Conservation (phyloP, 768 basidiomycete genomes). For the Kwoniella newhampshirensis region DNA sequence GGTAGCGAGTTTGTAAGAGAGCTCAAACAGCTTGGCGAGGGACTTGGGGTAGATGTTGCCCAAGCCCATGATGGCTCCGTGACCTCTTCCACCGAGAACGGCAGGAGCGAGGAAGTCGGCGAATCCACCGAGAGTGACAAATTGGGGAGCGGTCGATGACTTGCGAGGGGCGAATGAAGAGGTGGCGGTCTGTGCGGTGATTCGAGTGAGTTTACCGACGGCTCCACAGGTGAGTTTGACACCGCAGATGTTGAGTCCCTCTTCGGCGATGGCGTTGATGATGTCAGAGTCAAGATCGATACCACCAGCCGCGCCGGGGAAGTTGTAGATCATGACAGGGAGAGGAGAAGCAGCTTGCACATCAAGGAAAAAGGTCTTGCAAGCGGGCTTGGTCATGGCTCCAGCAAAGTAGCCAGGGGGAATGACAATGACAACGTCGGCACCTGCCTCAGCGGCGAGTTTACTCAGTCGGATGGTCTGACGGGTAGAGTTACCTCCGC, state of each 20-base stretch:
- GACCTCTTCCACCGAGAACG: slow-evolving; percentile 64
- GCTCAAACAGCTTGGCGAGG: slow-evolving; percentile 63
- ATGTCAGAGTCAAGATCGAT: slow-evolving; percentile 89
- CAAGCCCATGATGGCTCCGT: slow-evolving; percentile 88
- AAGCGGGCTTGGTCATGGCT: slow-evolving; percentile 64
- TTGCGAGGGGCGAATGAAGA: slow-evolving; percentile 69
- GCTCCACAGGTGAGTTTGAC: slow-evolving; percentile 92
- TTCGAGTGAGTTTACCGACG: slow-evolving; percentile 85
- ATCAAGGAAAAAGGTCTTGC: slow-evolving; percentile 76
- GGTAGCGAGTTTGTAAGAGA: slow-evolving; percentile 62
- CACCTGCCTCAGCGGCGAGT: slow-evolving; percentile 79
- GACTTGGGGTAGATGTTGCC: slow-evolving; percentile 68
- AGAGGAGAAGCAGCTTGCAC: slow-evolving; percentile 77
- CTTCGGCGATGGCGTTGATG: slow-evolving; percentile 72
- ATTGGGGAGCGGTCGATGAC: slow-evolving; percentile 63
- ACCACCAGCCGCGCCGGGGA: slow-evolving; percentile 81
- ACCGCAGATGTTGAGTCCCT: slow-evolving; percentile 75
- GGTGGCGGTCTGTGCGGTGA: slow-evolving; percentile 67
- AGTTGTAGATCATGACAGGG: slow-evolving; percentile 86
- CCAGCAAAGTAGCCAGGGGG: slow-evolving; percentile 84
- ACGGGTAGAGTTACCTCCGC: slow-evolving; percentile 74
- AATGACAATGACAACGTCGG: slow-evolving; percentile 83
- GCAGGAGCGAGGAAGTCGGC: slow-evolving; percentile 78
- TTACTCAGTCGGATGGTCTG: slow-evolving; percentile 73
- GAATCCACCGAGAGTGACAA: slow-evolving; percentile 83